Base-by-base conservation (phyloP, 2,329 filamentous ascomycete species). In the Emergomyces pasteurianus region DNA sequence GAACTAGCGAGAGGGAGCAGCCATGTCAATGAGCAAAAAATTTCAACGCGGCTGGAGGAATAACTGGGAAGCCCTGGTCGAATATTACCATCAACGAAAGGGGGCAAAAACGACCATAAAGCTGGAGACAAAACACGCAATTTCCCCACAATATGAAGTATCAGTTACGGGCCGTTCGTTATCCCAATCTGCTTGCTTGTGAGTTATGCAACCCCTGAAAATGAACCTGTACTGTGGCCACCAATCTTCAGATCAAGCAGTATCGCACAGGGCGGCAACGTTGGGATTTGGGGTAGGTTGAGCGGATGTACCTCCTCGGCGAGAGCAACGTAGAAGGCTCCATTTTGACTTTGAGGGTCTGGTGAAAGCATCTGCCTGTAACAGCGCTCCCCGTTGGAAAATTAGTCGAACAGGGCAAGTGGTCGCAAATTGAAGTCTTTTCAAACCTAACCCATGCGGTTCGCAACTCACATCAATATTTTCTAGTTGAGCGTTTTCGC, bases 391-490 rank as follows among this genome's bases (percentile, higher is more conserved):
- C 34, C 40, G 9, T 23, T 54, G 5, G 36, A 12, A 42, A 26
- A 46, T 23, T 26, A 1, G 28, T 46, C 36, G 57, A 36, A 14
- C 60, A 56, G 10, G 42, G 49, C n/a, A 40, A 18, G 14, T 42
- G 36, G 21, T 54, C 58, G 23, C 18, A 73, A 60, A 5, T 64
- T 63, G 50, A 68, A 68, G 18, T 66, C 65, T 56, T 70, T 71
- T 23, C 66, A 65, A 10, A 73, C 36, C 1, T 55, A 28, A 23
- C 68, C 62, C 36, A 70, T 67, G 14, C 71, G 66, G 57, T 73
- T 73, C 1, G 63, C 66, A 7, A 67, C 68, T 0, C 68, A 72
- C n/a, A n/a, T n/a, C n/a, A 7, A 55, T 61, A 14, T 72, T 58
- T 59, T 66, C 59, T 73, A 72, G 0, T 63, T 64, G 8, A 73